phyloP scores from a whole-genome alignment of 1,139 yeast species.

The Scheffersomyces titani region DNA sequence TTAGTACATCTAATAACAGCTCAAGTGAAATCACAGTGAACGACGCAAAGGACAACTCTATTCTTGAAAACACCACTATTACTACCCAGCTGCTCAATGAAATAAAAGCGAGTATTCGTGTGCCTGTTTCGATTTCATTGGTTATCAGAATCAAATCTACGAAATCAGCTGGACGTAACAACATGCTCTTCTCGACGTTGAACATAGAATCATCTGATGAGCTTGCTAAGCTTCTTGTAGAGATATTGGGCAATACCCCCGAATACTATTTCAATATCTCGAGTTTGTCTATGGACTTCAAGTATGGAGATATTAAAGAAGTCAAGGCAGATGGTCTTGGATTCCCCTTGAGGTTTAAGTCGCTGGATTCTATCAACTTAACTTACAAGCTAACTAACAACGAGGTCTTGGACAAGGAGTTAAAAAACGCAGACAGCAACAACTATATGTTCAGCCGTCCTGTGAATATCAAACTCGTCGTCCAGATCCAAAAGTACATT shows the following conservation, averaged over 20 bases:
- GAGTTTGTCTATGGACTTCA: slow-evolving; percentile 43
- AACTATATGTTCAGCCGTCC: slow-evolving; percentile 26
- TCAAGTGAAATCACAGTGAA: not conserved
- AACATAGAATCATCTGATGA: slow-evolving; percentile 57
- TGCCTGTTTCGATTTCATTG: slow-evolving; percentile 51
- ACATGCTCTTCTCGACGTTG: slow-evolving; percentile 52
- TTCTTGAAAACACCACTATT: not conserved
- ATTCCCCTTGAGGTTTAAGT: slow-evolving; percentile 34
- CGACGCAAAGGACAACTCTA: not conserved
- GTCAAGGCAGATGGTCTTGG: slow-evolving; percentile 23
- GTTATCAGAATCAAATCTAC: slow-evolving; percentile 59
- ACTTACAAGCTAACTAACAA: slow-evolving; percentile 46
- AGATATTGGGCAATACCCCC: slow-evolving; percentile 7
- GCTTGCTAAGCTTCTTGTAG: slow-evolving; percentile 22
- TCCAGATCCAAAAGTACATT: slow-evolving; percentile 24
- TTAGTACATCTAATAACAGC: not conserved
- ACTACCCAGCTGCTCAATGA: not conserved
- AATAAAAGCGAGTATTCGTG: slow-evolving; percentile 14
- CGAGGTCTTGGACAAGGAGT: slow-evolving; percentile 26
- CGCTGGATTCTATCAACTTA: slow-evolving; percentile 37
- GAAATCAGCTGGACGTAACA: slow-evolving; percentile 57
- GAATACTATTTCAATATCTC: slow-evolving; percentile 37
- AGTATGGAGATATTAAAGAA: slow-evolving; percentile 32
- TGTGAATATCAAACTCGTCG: slow-evolving; percentile 31
- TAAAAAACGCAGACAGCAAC: slow-evolving; percentile 15